Conservation (phyloP, 129 eudicot genomes). For the Flaveria sonorensis region DNA sequence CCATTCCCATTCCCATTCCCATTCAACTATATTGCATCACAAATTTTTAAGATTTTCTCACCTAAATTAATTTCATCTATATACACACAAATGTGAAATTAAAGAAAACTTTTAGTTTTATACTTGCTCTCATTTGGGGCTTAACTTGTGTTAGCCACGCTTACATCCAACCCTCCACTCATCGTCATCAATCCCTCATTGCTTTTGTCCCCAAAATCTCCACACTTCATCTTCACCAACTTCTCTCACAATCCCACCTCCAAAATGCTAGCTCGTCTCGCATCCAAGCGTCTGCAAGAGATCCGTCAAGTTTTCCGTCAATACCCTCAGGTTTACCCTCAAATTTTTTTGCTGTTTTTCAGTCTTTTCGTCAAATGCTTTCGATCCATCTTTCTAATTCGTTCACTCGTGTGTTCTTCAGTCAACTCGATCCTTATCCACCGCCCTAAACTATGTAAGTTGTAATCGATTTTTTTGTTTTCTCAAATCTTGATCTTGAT, state of each 20-base stretch:
- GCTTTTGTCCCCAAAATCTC: slow-evolving; percentile 10
- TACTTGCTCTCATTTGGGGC: no score
- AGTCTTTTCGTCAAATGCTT: slow-evolving; percentile 2
- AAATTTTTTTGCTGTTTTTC: no score
- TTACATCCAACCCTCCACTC: slow-evolving; percentile 19
- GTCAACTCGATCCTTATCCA: slow-evolving; percentile 78
- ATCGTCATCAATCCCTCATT: neutral
- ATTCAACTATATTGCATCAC: no score
- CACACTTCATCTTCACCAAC: slow-evolving; percentile 18
- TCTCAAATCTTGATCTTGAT: neutral
- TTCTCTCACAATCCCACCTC: slow-evolving; percentile 17
- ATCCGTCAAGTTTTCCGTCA: slow-evolving; percentile 85
- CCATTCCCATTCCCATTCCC: no score
- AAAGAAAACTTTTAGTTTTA: no score
- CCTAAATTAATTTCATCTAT: no score
- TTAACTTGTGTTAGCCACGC: slow-evolving; percentile 33
- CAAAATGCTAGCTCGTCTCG: slow-evolving; percentile 84
- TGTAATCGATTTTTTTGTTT: slow-evolving; percentile 14
- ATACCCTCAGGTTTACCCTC: slow-evolving; percentile 53
- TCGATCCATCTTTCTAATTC: slow-evolving; percentile 9
- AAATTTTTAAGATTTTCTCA: no score
- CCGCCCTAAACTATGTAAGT: slow-evolving; percentile 94
- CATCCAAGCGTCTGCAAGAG: slow-evolving; percentile 74
- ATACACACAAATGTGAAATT: no score
- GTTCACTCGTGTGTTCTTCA: slow-evolving; percentile 27